These are phyloP conservation scores for Stromatinia cepivora DNA, from an alignment of 2,329 filamentous ascomycete species.

Conservation along the genomic window DNA sequence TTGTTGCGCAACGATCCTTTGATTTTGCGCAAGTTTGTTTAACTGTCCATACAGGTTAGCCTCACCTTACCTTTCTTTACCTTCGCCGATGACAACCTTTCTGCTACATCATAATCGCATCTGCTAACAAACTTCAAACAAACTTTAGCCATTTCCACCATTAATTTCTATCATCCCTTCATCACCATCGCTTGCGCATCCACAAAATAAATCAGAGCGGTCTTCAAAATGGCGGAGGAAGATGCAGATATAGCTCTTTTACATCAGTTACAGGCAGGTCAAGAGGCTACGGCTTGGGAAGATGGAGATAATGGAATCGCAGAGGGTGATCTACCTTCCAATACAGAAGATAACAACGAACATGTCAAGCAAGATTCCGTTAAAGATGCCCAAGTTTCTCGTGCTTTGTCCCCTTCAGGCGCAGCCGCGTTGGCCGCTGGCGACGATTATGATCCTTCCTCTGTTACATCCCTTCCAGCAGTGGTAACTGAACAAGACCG, in stretches of 20 bases:
- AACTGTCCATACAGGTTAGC: background rate
- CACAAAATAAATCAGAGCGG: slow-evolving; percentile 7
- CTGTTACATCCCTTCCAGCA: slow-evolving; percentile 38
- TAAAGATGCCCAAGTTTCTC: slow-evolving; percentile 43
- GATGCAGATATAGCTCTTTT: slow-evolving; percentile 43
- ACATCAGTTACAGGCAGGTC: slow-evolving; percentile 42
- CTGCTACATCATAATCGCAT: background rate
- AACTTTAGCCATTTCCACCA: background rate
- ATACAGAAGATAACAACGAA: slow-evolving; percentile 42
- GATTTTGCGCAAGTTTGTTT: slow-evolving; percentile 12
- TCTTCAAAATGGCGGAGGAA: slow-evolving; percentile 41
- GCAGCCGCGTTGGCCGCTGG: slow-evolving; percentile 38
- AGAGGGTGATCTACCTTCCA: slow-evolving; percentile 39
- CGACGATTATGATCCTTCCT: slow-evolving; percentile 41
- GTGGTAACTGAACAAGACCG: slow-evolving; percentile 35
- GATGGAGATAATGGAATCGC: slow-evolving; percentile 35
- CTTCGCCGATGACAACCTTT: background rate
- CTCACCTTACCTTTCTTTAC: background rate
- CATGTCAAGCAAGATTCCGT: slow-evolving; percentile 42
- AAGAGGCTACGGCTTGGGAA: slow-evolving; percentile 40
- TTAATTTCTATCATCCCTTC: background rate
- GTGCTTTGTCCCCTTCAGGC: slow-evolving; percentile 42
- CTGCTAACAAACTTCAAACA: background rate
- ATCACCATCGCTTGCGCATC: background rate
- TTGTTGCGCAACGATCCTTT: slow-evolving; percentile 15